A percentile compares a stretch with the other conserved stretches of the same genome.
These are phyloP conservation scores for Chlamydomonas eustigma DNA, from an alignment of 139 green algal species.

Conservation along the genomic window DNA sequence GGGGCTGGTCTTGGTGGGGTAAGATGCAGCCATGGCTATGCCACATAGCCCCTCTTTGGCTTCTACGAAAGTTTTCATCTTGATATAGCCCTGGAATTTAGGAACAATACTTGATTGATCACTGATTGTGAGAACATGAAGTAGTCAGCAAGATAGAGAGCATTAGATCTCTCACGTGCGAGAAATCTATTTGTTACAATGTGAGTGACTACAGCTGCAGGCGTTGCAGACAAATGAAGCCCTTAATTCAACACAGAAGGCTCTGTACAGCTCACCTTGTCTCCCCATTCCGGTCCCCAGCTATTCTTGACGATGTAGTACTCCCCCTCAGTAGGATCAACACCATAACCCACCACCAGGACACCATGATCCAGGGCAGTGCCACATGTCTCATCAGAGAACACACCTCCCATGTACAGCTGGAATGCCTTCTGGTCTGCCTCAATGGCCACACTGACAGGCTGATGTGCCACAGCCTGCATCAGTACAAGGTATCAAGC, in stretches of 20 bases:
- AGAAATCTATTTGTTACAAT: too few species aligned
- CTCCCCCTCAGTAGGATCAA: constrained; percentile 23
- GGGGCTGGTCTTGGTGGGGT: constrained; percentile 82
- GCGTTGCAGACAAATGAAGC: too few species aligned
- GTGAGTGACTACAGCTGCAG: too few species aligned
- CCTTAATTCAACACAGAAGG: too few species aligned
- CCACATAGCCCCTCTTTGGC: constrained; percentile 78
- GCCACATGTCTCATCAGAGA: constrained; percentile 29
- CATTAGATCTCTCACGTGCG: too few species aligned
- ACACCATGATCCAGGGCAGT: constrained; percentile 89
- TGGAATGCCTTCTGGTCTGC: constrained; percentile 64
- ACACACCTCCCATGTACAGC: constrained; percentile 76
- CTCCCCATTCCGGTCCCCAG: constrained; percentile 70
- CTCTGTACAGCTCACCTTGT: not conserved
- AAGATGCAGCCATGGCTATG: constrained; percentile 82
- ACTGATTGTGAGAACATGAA: too few species aligned
- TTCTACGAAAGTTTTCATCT: constrained; percentile 35
- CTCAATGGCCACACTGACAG: constrained; percentile 83
- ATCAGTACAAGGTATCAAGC: constrained; percentile 22
- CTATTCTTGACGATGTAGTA: constrained; percentile 98
- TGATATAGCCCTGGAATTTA: constrained; percentile 75
- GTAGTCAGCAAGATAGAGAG: too few species aligned
- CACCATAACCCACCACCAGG: constrained; percentile 59
- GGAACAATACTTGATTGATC: not conserved
- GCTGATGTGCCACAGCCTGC: constrained; percentile 76